Evolutionary conservation across 1,284 basidiomycete species (phyloP).

Genomic region (Ceratobasidium sp.): DNA sequence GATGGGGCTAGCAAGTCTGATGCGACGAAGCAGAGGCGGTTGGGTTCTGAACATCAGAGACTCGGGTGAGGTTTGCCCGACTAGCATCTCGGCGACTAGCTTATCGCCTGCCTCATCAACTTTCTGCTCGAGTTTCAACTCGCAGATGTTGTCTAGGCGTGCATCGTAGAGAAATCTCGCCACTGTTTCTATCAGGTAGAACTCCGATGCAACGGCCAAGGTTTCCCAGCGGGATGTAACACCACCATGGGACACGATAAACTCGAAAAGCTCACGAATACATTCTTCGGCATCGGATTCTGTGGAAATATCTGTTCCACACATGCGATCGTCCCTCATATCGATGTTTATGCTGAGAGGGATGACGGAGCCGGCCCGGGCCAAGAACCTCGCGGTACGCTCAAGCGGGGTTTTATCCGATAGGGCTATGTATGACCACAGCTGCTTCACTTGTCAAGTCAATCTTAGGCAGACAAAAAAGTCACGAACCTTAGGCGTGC

Average conservation of each 20-base stretch:
- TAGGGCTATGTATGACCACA: not conserved
- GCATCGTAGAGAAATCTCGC: not conserved
- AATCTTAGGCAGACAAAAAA: not conserved
- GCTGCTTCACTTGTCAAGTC: not conserved
- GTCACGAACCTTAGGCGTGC: constrained; percentile 9
- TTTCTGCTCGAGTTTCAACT: not conserved
- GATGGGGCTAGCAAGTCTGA: not conserved
- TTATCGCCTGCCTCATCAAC: not conserved
- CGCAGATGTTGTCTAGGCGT: not conserved
- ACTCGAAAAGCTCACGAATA: not conserved
- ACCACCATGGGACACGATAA: not conserved
- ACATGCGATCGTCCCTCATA: not conserved
- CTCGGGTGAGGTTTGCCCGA: no score
- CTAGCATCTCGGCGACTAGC: not conserved
- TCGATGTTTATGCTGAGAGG: not conserved
- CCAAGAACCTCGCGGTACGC: not conserved
- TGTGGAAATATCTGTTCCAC: no score
- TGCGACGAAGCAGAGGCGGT: not conserved
- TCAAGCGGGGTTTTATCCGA: not conserved
- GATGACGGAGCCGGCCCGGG: not conserved
- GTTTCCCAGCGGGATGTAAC: not conserved
- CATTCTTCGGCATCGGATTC: no score
- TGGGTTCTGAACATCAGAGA: not conserved
- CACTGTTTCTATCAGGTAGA: not conserved
- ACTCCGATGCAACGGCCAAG: not conserved